phyloP scores from a whole-genome alignment of 148 eudicot genomes.

The Persicaria maculosa region DNA sequence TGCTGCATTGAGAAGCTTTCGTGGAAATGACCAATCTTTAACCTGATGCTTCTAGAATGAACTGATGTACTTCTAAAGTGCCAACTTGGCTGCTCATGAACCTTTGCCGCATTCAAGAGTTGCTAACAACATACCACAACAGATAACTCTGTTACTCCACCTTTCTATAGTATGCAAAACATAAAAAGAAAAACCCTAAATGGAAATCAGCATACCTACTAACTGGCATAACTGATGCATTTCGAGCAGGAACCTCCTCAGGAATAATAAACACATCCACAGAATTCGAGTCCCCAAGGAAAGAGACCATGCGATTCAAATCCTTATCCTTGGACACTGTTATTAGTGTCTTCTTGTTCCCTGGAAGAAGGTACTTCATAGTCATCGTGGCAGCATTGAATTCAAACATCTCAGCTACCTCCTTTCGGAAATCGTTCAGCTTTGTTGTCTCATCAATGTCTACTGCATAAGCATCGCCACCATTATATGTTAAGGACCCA shows the following conservation, averaged over 20 bases:
- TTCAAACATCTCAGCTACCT: slow-evolving; percentile 58
- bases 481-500: slow-evolving; percentile 51
- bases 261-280: slow-evolving; percentile 52
- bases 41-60: background rate
- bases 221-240: slow-evolving; percentile 37
- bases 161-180: background rate
- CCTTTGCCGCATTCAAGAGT: background rate
- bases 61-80: background rate
- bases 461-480: slow-evolving; percentile 80
- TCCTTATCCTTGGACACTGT: slow-evolving; percentile 70
- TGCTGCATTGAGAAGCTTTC: background rate
- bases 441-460: slow-evolving; percentile 48
- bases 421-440: slow-evolving; percentile 52
- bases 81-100: background rate
- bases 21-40: slow-evolving; percentile 1
- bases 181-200: background rate
- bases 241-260: slow-evolving; percentile 36
- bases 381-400: slow-evolving; percentile 32
- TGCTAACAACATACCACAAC: background rate
- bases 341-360: slow-evolving; percentile 63
- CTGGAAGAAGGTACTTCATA: slow-evolving; percentile 73
- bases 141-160: background rate
- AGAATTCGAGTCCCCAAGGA: slow-evolving; percentile 42
- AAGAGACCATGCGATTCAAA: slow-evolving; percentile 66
- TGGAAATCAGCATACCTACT: slow-evolving; percentile 40